These are phyloP conservation scores for Elaeis oleifera DNA, from an alignment of 202 grass and related monocot species.

Conservation along the genomic window DNA sequence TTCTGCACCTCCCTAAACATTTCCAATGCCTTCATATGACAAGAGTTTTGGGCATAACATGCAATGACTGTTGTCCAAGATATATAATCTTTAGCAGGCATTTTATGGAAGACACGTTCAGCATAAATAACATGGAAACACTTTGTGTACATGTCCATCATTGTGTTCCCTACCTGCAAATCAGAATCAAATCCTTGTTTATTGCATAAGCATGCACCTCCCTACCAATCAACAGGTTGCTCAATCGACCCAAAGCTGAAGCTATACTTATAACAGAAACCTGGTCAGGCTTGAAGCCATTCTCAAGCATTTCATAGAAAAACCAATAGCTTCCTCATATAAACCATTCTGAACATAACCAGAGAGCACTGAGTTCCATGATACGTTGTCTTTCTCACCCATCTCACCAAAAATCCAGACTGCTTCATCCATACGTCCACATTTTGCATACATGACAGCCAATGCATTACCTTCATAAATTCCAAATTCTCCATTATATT, in stretches of 20 bases:
- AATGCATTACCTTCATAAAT: constrained; percentile 64
- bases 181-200: constrained; percentile 47
- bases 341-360: constrained; percentile 66
- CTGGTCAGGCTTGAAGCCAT: constrained; percentile 50
- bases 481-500: constrained; percentile 23
- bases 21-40: constrained; percentile 40
- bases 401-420: constrained; percentile 45
- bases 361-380: constrained; percentile 89
- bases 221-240: constrained; percentile 37
- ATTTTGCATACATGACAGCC: constrained; percentile 64
- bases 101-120: constrained; percentile 37
- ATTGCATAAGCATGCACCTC: constrained; percentile 85
- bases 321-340: constrained; percentile 34
- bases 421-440: constrained; percentile 38
- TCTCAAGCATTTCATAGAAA: constrained; percentile 48
- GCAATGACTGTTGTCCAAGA: constrained; percentile 65
- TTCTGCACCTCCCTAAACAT: constrained; percentile 41
- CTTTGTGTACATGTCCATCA: constrained; percentile 90
- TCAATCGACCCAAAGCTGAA: constrained; percentile 56
- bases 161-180: constrained; percentile 63
- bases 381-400: constrained; percentile 59
- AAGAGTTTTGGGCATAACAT: constrained; percentile 47
- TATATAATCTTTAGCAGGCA: constrained; percentile 56
- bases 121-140: constrained; percentile 40
- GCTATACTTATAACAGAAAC: constrained; percentile 55